Percentiles rank a stretch among this genome's conserved stretches.
phyloP scores from a whole-genome alignment of 139 green algal species.

The Volvox reticuliferus region DNA sequence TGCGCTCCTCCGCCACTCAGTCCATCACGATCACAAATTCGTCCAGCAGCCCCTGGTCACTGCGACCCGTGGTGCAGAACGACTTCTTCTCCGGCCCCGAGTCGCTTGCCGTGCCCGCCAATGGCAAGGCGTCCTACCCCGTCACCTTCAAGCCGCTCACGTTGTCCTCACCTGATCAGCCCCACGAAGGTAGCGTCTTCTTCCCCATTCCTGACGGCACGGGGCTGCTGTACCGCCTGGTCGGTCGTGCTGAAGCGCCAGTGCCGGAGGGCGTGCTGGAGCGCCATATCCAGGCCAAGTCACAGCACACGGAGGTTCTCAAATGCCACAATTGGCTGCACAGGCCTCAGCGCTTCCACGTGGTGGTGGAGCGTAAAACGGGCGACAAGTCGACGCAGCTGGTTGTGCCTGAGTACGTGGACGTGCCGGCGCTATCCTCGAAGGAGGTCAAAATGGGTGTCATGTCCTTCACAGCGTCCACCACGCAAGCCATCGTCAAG shows the following conservation, averaged over 20 bases:
- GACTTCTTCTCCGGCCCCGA: constrained; percentile 82
- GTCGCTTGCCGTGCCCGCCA: constrained; percentile 66
- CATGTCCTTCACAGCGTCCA: constrained; percentile 63
- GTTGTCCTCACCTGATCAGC: constrained; percentile 69
- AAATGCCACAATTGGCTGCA: constrained; percentile 85
- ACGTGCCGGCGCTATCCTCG: constrained; percentile 70
- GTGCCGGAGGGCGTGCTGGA: constrained; percentile 65
- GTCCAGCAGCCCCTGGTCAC: constrained; percentile 66
- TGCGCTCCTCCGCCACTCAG: constrained; percentile 65
- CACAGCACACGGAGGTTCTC: constrained; percentile 67
- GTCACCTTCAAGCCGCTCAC: constrained; percentile 80
- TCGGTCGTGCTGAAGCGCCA: constrained; percentile 60
- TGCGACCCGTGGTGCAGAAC: constrained; percentile 76
- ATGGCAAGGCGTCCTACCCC: constrained; percentile 67
- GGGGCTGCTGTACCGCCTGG: constrained; percentile 74
- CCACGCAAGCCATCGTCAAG: constrained; percentile 63
- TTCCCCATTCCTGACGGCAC: constrained; percentile 87
- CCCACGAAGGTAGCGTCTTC: constrained; percentile 82
- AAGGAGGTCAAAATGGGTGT: constrained; percentile 82
- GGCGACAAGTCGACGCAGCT: constrained; percentile 63
- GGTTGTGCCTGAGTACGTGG: constrained; percentile 69
- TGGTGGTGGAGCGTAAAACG: constrained; percentile 58
- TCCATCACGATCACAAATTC: constrained; percentile 75
- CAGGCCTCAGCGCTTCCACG: constrained; percentile 80
- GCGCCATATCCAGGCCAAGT: constrained; percentile 69